Conservation (phyloP, 2,329 filamentous ascomycete genomes). For the Periconia sp. region DNA sequence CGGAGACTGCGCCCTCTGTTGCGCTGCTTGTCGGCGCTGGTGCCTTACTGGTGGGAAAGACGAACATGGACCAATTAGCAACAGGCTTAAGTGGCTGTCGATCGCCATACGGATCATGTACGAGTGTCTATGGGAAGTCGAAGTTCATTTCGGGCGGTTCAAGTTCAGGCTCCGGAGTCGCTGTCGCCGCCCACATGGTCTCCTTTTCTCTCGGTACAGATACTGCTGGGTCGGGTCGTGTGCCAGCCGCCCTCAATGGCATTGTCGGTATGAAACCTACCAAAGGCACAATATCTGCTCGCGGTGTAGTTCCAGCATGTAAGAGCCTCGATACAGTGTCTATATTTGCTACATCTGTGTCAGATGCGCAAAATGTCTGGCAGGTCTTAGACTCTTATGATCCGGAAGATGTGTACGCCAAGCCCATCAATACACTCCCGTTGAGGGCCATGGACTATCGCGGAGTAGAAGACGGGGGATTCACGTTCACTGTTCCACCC, state of each 20-base stretch:
- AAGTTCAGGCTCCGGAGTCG: conserved; percentile 58
- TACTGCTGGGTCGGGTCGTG: conserved; percentile 56
- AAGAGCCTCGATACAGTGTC: conserved; percentile 61
- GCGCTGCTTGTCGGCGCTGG: conserved; percentile 54
- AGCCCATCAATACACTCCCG: conserved; percentile 36
- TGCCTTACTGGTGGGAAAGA: conserved; percentile 62
- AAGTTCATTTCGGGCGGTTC: conserved; percentile 58
- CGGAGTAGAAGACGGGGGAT: conserved; percentile 31
- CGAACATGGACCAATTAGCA: conserved; percentile 64
- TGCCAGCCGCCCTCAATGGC: conserved; percentile 58
- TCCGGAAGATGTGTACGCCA: conserved; percentile 56
- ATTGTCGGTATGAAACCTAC: conserved; percentile 54
- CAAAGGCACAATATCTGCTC: conserved; percentile 54
- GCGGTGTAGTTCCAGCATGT: conserved; percentile 58
- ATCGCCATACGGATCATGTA: conserved; percentile 59
- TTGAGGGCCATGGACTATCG: conserved; percentile 21
- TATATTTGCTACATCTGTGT: conserved; percentile 54
- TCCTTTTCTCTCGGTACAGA: conserved; percentile 60
- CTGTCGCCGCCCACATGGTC: conserved; percentile 56
- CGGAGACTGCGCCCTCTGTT: conserved; percentile 55
- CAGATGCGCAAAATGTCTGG: conserved; percentile 55
- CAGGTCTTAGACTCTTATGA: conserved; percentile 53
- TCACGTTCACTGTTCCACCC: conserved; percentile 55
- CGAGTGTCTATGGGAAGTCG: conserved; percentile 54
- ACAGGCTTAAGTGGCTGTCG: conserved; percentile 63